Evolutionary conservation across 345 rosid genomes (phyloP).

Genomic region (Balakata baccata): DNA sequence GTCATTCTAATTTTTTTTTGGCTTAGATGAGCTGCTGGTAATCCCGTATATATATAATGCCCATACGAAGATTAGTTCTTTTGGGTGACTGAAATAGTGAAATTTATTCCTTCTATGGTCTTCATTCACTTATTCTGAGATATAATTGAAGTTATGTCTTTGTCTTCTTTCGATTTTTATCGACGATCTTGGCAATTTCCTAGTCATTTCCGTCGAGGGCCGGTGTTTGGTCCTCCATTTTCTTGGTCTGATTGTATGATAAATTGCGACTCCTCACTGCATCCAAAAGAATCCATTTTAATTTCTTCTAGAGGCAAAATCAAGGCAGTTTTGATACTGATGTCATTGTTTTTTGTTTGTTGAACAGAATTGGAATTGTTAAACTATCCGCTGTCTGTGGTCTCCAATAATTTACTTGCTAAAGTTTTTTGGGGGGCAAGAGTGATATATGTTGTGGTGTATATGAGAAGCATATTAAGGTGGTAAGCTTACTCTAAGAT

Average conservation of each 20-base stretch:
- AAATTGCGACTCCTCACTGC: conserved; percentile 4
- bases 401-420: conserved; percentile 11
- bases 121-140: not conserved
- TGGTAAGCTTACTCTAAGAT: conserved; percentile 22
- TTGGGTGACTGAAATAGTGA: not conserved
- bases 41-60: not conserved
- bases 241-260: not conserved
- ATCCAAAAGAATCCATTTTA: not conserved
- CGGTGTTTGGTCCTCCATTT: not conserved
- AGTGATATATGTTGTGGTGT: not conserved
- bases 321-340: conserved; percentile 12
- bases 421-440: conserved; percentile 4
- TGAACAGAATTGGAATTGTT: conserved; percentile 23
- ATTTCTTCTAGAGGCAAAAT: not conserved
- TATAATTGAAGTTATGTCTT: not conserved
- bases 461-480: conserved; percentile 8
- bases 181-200: not conserved
- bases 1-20: not conserved
- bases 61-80: not conserved
- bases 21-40: not conserved
- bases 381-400: conserved; percentile 18
- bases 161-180: conserved; percentile 3
- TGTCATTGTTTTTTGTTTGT: conserved; percentile 11
- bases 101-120: not conserved
- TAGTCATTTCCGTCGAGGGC: not conserved